phyloP scores from a whole-genome alignment of 768 basidiomycete genomes.

The Asterophora parasitica region DNA sequence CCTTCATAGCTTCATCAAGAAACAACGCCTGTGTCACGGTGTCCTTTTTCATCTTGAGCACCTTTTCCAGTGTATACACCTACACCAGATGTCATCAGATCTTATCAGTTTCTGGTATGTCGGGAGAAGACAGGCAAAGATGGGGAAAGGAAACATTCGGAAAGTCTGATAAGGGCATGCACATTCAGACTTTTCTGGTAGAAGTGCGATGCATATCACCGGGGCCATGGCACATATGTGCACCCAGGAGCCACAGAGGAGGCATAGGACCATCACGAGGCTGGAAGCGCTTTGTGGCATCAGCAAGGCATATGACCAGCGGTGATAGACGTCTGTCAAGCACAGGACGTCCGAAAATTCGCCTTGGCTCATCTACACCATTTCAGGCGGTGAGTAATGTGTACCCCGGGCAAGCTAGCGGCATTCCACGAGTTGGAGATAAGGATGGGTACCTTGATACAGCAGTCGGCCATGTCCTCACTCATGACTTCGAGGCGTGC shows the following conservation, averaged over 20 bases:
- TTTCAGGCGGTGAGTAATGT: background rate
- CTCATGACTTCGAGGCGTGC: constrained; percentile 73
- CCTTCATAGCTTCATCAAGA: constrained; percentile 93
- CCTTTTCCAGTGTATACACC: constrained; percentile 96
- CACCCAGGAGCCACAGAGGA: background rate
- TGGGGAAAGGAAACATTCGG: background rate
- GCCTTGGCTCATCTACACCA: background rate
- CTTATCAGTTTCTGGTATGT: background rate
- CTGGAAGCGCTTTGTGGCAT: constrained; percentile 12
- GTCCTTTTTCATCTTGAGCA: constrained; percentile 85
- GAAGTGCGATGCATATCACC: background rate
- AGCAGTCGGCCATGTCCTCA: constrained; percentile 85
- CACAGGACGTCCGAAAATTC: background rate
- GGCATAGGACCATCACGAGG: constrained; percentile 10
- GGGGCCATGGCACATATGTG: background rate
- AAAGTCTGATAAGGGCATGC: background rate
- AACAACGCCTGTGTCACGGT: constrained; percentile 70
- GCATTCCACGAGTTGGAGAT: background rate
- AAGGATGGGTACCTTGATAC: constrained; percentile 61
- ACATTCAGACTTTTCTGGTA: background rate
- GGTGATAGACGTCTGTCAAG: constrained; percentile 3
- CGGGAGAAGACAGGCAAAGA: background rate
- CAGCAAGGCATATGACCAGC: constrained; percentile 4
- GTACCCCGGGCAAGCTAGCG: too few relatives aligned
- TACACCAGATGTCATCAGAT: constrained; percentile 22